Percentiles rank a stretch among this genome's conserved stretches.
phyloP scores from a whole-genome alignment of 163 green algal species.

The Scenedesmus sp. region DNA sequence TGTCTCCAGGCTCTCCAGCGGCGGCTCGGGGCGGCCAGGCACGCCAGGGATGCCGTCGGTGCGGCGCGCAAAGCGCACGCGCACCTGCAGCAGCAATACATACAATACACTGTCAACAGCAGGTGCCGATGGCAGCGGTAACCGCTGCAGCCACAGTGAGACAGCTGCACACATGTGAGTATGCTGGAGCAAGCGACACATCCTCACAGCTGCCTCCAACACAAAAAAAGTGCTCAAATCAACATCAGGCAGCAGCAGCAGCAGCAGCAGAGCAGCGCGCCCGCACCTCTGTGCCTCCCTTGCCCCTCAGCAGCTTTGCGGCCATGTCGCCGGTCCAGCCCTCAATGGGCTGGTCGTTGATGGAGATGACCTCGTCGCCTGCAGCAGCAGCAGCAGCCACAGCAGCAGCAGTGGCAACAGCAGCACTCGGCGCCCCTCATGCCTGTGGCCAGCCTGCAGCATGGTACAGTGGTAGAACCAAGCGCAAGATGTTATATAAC shows the following conservation, averaged over 20 bases:
- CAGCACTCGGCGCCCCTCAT: neutral
- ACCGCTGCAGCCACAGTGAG: neutral
- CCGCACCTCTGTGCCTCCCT: conserved; percentile 71
- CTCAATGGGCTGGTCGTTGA: conserved; percentile 64
- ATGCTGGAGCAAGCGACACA: neutral
- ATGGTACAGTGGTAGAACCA: neutral
- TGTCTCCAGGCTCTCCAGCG: conserved; percentile 39
- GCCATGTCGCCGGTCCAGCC: conserved; percentile 83
- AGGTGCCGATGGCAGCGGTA: neutral
- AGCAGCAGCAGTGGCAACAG: neutral
- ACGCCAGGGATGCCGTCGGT: conserved; percentile 78
- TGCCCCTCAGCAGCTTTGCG: conserved; percentile 79
- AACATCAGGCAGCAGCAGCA: too few species aligned
- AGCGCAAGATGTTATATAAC: neutral
- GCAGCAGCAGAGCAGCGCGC: too few species aligned
- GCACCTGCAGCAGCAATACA: conserved; percentile 59
- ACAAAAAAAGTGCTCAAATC: too few species aligned
- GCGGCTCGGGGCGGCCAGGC: conserved; percentile 69
- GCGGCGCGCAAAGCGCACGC: conserved; percentile 74
- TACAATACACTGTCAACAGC: neutral
- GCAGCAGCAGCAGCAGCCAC: conserved; percentile 43
- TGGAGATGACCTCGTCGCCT: conserved; percentile 83
- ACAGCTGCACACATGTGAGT: neutral
- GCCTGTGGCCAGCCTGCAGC: neutral
- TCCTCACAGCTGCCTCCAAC: too few species aligned